phyloP scores from a whole-genome alignment of 768 basidiomycete species.

The Suillus alpinus region DNA sequence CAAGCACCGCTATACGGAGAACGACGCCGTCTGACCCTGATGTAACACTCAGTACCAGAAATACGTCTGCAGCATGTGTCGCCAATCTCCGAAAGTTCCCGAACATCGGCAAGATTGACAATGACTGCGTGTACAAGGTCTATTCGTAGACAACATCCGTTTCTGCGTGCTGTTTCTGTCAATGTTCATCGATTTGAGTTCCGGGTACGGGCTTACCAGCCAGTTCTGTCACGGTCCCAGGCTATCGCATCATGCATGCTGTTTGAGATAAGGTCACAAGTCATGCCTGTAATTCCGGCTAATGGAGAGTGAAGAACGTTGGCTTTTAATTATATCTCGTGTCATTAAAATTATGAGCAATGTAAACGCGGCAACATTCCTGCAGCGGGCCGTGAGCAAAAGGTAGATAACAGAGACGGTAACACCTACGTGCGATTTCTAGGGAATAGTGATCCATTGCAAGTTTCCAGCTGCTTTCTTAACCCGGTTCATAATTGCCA shows the following conservation, averaged over 20 bases:
- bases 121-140: not conserved
- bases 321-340: not conserved
- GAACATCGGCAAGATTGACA: not conserved
- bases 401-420: not conserved
- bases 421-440: slow-evolving; percentile 1
- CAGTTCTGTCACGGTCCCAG: not conserved
- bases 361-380: not conserved
- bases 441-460: slow-evolving; percentile 26
- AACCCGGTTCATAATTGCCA: slow-evolving; percentile 94
- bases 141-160: not conserved
- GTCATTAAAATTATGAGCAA: not conserved
- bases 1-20: not conserved
- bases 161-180: not conserved
- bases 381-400: not conserved
- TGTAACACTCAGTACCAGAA: not conserved
- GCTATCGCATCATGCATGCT: not conserved
- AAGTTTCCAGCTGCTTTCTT: slow-evolving; percentile 79
- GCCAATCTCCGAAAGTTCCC: not conserved
- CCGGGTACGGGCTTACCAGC: not conserved
- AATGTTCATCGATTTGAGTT: not conserved
- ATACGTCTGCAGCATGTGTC: not conserved
- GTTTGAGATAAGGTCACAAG: not conserved
- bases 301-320: not conserved
- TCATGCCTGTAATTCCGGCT: not conserved
- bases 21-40: not conserved